Conservation (phyloP, 768 basidiomycete species). For the Mycena vulgaris region DNA sequence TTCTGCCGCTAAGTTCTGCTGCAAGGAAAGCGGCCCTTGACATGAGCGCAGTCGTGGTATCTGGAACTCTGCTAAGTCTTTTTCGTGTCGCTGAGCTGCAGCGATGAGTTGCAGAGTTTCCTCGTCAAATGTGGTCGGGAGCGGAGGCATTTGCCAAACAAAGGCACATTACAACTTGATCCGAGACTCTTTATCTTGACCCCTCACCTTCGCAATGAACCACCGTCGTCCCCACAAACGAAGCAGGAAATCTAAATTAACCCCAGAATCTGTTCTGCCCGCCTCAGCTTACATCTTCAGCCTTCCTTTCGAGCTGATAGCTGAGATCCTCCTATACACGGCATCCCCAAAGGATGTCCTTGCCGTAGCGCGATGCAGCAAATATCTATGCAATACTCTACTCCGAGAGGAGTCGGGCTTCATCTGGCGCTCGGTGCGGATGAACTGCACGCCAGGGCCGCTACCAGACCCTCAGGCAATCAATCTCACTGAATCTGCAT, state of each 20-base stretch:
- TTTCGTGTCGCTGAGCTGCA: constrained; percentile 67
- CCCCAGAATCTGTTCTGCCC: not conserved
- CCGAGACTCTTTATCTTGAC: not conserved
- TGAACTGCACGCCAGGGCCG: constrained; percentile 48
- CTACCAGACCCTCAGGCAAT: constrained; percentile 58
- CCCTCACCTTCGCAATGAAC: not conserved
- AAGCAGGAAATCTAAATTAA: constrained; percentile 7
- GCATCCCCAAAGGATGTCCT: constrained; percentile 70
- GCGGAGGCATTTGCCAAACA: constrained; percentile 68
- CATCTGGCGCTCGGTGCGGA: constrained; percentile 74
- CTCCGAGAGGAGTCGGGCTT: constrained; percentile 60
- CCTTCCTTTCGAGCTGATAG: constrained; percentile 76
- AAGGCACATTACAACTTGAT: not conserved
- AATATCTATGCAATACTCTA: constrained; percentile 66
- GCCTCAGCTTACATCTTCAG: constrained; percentile 19
- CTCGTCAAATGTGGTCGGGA: constrained; percentile 68
- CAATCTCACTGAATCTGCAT: constrained; percentile 63
- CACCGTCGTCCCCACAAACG: constrained; percentile 27
- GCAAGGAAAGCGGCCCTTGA: constrained; percentile 75
- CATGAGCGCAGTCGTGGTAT: constrained; percentile 82
- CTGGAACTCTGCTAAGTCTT: constrained; percentile 78
- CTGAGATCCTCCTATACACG: constrained; percentile 71
- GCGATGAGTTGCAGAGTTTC: constrained; percentile 67
- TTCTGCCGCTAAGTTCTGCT: constrained; percentile 83
- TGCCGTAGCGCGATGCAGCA: constrained; percentile 71